Percentiles rank a stretch among this genome's conserved stretches.
Evolutionary conservation across 768 basidiomycete genomes (phyloP).

Genomic region (Russula abietina): DNA sequence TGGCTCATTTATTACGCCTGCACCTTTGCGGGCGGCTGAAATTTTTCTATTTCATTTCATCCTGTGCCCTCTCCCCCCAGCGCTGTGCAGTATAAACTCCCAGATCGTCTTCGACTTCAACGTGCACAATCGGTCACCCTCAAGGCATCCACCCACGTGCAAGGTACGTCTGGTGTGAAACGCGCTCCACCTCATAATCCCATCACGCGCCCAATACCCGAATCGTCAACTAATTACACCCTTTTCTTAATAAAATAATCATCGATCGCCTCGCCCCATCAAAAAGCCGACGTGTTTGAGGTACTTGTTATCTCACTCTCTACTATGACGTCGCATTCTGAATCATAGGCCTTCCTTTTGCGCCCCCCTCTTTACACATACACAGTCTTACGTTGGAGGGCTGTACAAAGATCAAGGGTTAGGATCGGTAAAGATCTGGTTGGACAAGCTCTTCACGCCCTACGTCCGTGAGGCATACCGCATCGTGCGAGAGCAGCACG

Average conservation of each 20-base stretch:
- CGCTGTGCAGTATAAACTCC: constrained; percentile 59
- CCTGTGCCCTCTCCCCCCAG: constrained; percentile 31
- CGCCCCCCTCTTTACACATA: neutral
- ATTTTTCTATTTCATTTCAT: no score
- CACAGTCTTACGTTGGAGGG: constrained; percentile 73
- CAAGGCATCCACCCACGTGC: constrained; percentile 60
- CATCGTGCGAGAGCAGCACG: constrained; percentile 59
- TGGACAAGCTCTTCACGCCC: constrained; percentile 55
- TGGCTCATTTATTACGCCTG: neutral
- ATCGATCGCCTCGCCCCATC: constrained; percentile 7
- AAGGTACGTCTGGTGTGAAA: constrained; percentile 44
- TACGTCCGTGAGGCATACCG: constrained; percentile 58
- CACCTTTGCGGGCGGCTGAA: neutral
- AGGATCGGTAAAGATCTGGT: constrained; percentile 50
- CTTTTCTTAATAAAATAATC: neutral
- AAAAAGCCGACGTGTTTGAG: constrained; percentile 72
- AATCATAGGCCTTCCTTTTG: neutral
- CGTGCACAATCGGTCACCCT: constrained; percentile 68
- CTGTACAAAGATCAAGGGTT: constrained; percentile 68
- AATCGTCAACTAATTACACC: neutral
- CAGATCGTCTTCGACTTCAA: constrained; percentile 56
- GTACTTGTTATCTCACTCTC: constrained; percentile 33
- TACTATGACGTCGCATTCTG: constrained; percentile 1
- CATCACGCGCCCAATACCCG: neutral
- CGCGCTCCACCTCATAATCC: neutral